Conservation (phyloP, 441 rosid genomes). For the Kokia cookei region DNA sequence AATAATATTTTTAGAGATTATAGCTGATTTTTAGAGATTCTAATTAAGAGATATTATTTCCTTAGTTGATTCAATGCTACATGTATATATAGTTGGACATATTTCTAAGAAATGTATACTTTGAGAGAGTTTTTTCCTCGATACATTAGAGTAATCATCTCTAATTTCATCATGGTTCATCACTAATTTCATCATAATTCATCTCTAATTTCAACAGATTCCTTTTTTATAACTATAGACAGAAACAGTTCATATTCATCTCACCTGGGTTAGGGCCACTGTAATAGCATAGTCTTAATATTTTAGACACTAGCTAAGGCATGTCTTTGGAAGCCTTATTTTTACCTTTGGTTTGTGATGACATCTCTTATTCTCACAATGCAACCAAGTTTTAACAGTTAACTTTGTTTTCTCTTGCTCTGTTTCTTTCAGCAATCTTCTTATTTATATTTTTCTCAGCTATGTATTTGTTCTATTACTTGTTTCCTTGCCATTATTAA, state of each 20-base stretch:
- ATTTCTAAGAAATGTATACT: too few relatives aligned
- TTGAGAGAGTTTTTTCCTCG: too few relatives aligned
- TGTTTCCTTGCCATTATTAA: not conserved
- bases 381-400: not conserved
- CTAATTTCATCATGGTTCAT: too few relatives aligned
- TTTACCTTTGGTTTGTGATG: not conserved
- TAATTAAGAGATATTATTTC: too few relatives aligned
- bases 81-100: too few relatives aligned
- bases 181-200: too few relatives aligned
- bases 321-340: not conserved
- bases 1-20: too few relatives aligned
- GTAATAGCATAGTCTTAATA: not conserved
- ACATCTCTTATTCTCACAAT: not conserved
- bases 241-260: not conserved
- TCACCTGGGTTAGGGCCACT: not conserved
- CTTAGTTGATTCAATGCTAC: too few relatives aligned
- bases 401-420: constrained; percentile 3
- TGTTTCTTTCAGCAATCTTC: constrained; percentile 1
- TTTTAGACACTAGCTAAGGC: not conserved
- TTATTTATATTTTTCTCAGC: not conserved
- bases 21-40: too few relatives aligned
- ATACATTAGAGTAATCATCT: too few relatives aligned
- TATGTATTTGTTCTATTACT: not conserved
- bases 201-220: not conserved
- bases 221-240: not conserved